Conservation (phyloP, 805 yeast genomes). For the Saccharomycopsis sp. region DNA sequence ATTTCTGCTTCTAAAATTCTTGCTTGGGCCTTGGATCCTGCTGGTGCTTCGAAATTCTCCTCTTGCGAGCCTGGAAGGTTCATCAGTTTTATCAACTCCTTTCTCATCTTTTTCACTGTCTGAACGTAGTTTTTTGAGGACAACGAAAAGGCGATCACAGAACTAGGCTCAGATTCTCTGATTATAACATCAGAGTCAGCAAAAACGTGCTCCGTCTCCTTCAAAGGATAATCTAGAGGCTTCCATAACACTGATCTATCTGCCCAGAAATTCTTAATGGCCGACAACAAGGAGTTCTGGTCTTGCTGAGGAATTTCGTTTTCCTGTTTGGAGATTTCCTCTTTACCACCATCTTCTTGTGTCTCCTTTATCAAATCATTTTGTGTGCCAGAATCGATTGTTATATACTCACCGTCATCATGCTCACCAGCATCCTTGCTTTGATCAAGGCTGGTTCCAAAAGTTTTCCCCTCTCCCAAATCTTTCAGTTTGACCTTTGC, state of each 20-base stretch:
- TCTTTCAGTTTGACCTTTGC: neutral
- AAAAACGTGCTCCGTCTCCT: constrained; percentile 78
- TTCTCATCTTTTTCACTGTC: constrained; percentile 38
- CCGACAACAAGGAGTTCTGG: constrained; percentile 66
- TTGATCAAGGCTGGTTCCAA: no score
- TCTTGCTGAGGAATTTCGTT: constrained; percentile 42
- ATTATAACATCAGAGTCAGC: constrained; percentile 90
- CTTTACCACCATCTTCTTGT: neutral
- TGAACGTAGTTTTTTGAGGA: constrained; percentile 75
- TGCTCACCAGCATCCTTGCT: neutral
- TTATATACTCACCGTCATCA: neutral
- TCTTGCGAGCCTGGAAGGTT: constrained; percentile 19
- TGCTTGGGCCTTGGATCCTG: constrained; percentile 10
- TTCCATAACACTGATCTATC: constrained; percentile 96
- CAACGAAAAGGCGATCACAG: constrained; percentile 85
- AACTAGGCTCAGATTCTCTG: constrained; percentile 93
- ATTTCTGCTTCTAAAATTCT: constrained; percentile 51
- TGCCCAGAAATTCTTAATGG: constrained; percentile 91
- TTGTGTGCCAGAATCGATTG: neutral
- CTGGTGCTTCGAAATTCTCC: constrained; percentile 23
- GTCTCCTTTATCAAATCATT: no score
- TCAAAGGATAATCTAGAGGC: constrained; percentile 75
- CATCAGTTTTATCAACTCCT: constrained; percentile 6
- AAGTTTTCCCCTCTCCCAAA: no score
- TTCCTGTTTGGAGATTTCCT: neutral